Evolutionary conservation across 345 rosid genomes (phyloP), one percentile per base, ranked within the genome.

Genomic region (Orychophragmus violaceus): DNA sequence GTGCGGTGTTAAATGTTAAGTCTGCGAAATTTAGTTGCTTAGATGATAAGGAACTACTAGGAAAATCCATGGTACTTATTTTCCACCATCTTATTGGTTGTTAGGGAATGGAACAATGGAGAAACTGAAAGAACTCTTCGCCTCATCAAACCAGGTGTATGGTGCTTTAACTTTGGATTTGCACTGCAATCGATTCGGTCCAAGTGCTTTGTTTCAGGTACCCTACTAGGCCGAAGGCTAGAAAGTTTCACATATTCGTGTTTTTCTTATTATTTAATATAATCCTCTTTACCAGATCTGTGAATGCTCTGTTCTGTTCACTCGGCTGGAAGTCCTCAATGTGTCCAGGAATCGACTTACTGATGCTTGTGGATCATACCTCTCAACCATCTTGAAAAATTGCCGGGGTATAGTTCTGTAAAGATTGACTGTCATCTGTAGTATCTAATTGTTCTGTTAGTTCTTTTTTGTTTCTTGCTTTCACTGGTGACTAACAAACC

Each of bases 61-160:
- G 36, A 27, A 60, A 42, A 39, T 60, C 32, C 1, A 1, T 44
- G 46, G 18, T 25, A 8, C 50, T 59, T 61, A 60, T n/a, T 13
- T 52, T n/a, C 25, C 52, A 64, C 77, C 13, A 28, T 69, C 63
- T 76, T 64, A 53, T 77, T 70, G 10, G 69, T 53, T 79, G 56
- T 56, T 80, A 94, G 99, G 99, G 75, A 94, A 94, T 66, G 97
- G 84, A 78, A 87, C 99, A 19, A 80, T 94, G 85, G 99, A 94
- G 81, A 90, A 85, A 72, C 86, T 94, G 70, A 85, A 85, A 74
- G 84, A 82, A 70, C 75, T 82, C 24, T 82, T 94, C 74, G 71
- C 72, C 57, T 78, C 84, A 66, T 80, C 95, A 69, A 85, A 81
- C 66, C 95, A 84, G 81, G 85, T 69, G 64, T 88, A 88, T 70